Base-by-base conservation (phyloP, 768 basidiomycete genomes). In the Lenzites betulinus region DNA sequence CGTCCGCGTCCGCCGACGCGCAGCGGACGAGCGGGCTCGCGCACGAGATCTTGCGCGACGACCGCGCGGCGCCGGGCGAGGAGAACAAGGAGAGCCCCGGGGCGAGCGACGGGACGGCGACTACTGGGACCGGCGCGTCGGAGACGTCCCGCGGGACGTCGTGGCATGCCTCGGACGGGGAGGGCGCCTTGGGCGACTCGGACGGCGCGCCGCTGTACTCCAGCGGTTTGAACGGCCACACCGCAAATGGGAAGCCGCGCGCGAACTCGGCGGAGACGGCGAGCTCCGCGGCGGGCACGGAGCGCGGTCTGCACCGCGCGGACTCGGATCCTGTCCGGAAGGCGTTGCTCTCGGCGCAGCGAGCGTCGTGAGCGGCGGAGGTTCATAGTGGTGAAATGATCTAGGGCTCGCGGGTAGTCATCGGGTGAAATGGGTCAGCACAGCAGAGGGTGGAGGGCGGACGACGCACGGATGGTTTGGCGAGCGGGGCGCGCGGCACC, bases 11-110 rank as follows among this genome's bases (percentile, higher is more conserved):
- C 38, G 47, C 22, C 39, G 48, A 30, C 33, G 41, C 41, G 42
- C 20, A 18, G n/a, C 47, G 64, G 20, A 60, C 68, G 41, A 72
- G 69, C 64, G 67, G 68, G 54, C 68, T 72, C n/a, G 66, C 70
- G 47, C 52, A 68, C 61, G 73, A 73, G 64, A 68, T 75, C 22
- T 9, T 66, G 52, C 59, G 50, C 15, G 66, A 65, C 8, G 64
- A 59, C 51, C 43, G 54, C 26, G 28, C 50, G 18, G 59, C 55
- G 42, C 30, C 30, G 6, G 11, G 30, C 30, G 52, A 58, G 25
- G 49, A 47, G 51, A 54, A 8, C 26, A 62, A 59, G 33, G 44
- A 51, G 52, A 51, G 46, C 42, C 61, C 65, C 61, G 33, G 42
- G 20, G 52, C 58, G 48, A 61, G 60, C 54, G 63, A 62, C 39